Conservation (phyloP, 1,284 basidiomycete species). For the Pseudozyma sp. region DNA sequence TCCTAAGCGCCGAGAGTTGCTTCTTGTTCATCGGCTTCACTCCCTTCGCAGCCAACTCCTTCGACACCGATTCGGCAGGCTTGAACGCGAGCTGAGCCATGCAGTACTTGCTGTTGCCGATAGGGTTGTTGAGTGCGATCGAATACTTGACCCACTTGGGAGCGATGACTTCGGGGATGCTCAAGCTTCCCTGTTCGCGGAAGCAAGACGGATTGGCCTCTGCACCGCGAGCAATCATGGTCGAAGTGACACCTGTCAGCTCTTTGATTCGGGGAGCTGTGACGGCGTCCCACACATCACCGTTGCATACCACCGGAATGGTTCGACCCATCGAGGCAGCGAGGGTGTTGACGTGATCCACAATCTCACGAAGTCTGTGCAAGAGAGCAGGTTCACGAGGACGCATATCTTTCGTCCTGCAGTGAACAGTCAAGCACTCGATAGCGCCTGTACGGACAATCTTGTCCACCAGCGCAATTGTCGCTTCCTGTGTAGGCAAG, state of each 20-base stretch:
- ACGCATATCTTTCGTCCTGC: conserved; percentile 92
- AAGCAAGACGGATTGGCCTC: conserved; percentile 94
- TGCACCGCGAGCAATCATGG: conserved; percentile 95
- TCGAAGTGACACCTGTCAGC: conserved; percentile 79
- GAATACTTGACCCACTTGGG: conserved; percentile 62
- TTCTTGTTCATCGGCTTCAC: conserved; percentile 26
- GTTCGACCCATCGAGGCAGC: conserved; percentile 71
- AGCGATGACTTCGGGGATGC: conserved; percentile 56
- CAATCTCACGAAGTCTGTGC: conserved; percentile 83
- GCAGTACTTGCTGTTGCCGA: conserved; percentile 92
- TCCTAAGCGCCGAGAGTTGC: conserved; percentile 36
- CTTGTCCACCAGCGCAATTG: conserved; percentile 84
- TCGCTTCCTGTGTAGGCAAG: conserved; percentile 85
- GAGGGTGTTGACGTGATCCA: conserved; percentile 79
- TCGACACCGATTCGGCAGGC: conserved; percentile 22
- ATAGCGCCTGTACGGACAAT: conserved; percentile 86
- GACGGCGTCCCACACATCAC: conserved; percentile 84
- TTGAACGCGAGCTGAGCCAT: conserved; percentile 71
- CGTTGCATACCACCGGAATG: conserved; percentile 91
- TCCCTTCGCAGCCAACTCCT: conserved; percentile 14
- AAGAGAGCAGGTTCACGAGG: conserved; percentile 83
- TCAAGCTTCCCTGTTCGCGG: conserved; percentile 70
- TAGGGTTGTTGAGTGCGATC: conserved; percentile 75
- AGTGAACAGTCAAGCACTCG: conserved; percentile 91
- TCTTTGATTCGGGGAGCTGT: conserved; percentile 82